These are phyloP conservation scores for Platanthera zijinensis DNA, from an alignment of 106 monocot species.

Conservation along the genomic window DNA sequence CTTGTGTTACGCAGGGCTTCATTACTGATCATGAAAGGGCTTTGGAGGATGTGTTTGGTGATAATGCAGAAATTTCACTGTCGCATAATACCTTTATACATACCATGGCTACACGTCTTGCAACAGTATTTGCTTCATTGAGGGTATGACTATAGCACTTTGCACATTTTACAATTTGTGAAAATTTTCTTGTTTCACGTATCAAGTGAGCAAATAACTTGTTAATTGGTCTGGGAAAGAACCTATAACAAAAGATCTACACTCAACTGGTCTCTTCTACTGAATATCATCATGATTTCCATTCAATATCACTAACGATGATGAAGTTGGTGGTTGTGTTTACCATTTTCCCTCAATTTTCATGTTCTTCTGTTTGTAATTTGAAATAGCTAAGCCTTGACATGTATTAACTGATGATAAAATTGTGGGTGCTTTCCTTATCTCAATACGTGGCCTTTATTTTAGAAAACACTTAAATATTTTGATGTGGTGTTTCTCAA, in stretches of 20 bases:
- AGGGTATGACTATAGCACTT: slow-evolving; percentile 27
- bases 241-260: too few species aligned
- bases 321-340: background rate
- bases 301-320: background rate
- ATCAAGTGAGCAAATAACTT: background rate
- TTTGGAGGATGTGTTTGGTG: slow-evolving; percentile 80
- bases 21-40: slow-evolving; percentile 84
- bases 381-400: background rate
- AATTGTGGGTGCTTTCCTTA: background rate
- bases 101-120: slow-evolving; percentile 70
- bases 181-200: background rate
- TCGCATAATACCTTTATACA: slow-evolving; percentile 64
- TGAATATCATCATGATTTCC: background rate
- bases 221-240: background rate
- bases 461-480: background rate
- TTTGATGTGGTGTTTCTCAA: background rate
- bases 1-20: slow-evolving; percentile 43
- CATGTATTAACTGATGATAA: background rate
- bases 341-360: background rate
- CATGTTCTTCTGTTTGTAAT: background rate
- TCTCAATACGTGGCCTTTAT: background rate
- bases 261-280: background rate
- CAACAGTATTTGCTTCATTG: slow-evolving; percentile 85
- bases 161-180: background rate
- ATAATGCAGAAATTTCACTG: slow-evolving; percentile 60